Percentiles rank a stretch among this genome's conserved stretches.
phyloP scores from a whole-genome alignment of 495 filamentous ascomycete genomes.

The Aspergillus bertholletiae region DNA sequence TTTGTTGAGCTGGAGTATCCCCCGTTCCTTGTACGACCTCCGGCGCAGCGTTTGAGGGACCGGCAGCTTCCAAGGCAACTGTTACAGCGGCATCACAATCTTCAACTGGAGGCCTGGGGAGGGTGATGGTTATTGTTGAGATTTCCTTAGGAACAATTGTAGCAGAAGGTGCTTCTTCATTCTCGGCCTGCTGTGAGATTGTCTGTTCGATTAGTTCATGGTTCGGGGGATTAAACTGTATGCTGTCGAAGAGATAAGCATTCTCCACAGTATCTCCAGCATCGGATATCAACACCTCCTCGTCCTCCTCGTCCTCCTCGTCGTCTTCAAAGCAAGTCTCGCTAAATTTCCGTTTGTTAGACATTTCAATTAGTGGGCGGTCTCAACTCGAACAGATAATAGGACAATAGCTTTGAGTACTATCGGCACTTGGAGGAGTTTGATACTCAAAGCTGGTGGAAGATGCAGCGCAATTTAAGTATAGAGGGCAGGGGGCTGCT shows the following conservation, averaged over 20 bases:
- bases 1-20: too few species aligned
- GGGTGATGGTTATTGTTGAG: not conserved
- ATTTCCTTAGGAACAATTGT: not conserved
- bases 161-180: not conserved
- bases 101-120: not conserved
- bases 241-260: not conserved
- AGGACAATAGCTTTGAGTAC: not conserved
- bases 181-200: not conserved
- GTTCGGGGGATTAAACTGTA: not conserved
- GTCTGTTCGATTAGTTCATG: not conserved
- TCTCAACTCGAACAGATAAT: not conserved
- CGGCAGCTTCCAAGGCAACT: not conserved
- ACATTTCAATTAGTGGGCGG: not conserved
- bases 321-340: not conserved
- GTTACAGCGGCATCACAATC: not conserved
- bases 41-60: too few species aligned
- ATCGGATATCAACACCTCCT: not conserved
- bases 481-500: not conserved
- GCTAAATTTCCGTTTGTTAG: not conserved
- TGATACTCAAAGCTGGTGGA: not conserved
- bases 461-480: not conserved
- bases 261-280: not conserved
- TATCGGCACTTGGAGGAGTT: not conserved
- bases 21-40: too few species aligned
- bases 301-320: too few species aligned